phyloP scores from a whole-genome alignment of 371 early-diverging fungal species.

The Mucor racemosus region DNA sequence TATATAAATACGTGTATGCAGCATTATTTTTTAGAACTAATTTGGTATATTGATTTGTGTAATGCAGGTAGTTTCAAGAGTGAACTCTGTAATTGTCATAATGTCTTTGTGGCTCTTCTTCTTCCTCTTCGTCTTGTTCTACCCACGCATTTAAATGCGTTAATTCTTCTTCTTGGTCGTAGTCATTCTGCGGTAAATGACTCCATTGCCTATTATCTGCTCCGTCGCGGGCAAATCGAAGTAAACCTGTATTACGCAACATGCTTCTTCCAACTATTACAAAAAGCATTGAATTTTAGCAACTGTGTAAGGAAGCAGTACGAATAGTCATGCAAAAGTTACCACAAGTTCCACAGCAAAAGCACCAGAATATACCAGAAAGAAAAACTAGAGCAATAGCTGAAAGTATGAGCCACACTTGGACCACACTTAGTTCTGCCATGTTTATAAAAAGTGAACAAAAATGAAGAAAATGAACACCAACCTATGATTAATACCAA shows the following conservation, averaged over 20 bases:
- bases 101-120: neutral
- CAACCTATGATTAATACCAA: no score
- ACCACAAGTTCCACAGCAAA: constrained; percentile 56
- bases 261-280: constrained; percentile 34
- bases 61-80: neutral
- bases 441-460: neutral
- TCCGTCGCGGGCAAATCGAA: constrained; percentile 22
- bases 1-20: neutral
- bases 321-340: neutral
- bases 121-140: constrained; percentile 11
- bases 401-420: constrained; percentile 34
- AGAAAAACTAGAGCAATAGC: constrained; percentile 32
- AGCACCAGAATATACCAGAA: constrained; percentile 50
- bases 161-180: constrained; percentile 20
- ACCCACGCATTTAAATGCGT: constrained; percentile 6
- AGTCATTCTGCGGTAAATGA: constrained; percentile 17
- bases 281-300: neutral
- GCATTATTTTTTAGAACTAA: neutral
- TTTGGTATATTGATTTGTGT: neutral
- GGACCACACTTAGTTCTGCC: constrained; percentile 24
- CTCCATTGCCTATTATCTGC: constrained; percentile 16
- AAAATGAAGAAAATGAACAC: no score
- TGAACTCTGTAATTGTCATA: neutral
- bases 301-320: neutral
- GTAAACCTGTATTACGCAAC: constrained; percentile 28